These are phyloP conservation scores for Calonectria crousiana DNA, from an alignment of 2,329 filamentous ascomycete species.

Conservation along the genomic window DNA sequence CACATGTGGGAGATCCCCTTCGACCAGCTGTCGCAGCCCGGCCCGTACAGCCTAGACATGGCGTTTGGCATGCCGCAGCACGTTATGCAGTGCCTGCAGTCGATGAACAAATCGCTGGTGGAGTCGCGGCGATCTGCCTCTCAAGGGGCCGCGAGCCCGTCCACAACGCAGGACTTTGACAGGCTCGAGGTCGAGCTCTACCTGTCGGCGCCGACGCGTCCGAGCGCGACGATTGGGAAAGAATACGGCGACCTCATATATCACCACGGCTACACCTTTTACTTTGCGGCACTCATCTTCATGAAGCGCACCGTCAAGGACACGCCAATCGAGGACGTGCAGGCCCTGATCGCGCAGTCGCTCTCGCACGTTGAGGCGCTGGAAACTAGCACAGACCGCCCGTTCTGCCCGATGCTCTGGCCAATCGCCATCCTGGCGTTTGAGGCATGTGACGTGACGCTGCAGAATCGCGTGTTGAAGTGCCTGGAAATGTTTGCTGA, in stretches of 20 bases:
- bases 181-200: constrained; percentile 38
- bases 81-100: constrained; percentile 35
- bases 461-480: constrained; percentile 40
- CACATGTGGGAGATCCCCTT: constrained; percentile 36
- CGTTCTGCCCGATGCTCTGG: constrained; percentile 42
- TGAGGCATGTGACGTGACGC: constrained; percentile 25
- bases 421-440: constrained; percentile 40
- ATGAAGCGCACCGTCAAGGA: constrained; percentile 43
- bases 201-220: constrained; percentile 34
- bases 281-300: constrained; percentile 40
- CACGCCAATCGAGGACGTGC: constrained; percentile 34
- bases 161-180: constrained; percentile 31
- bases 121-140: constrained; percentile 22
- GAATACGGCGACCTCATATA: constrained; percentile 39
- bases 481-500: constrained; percentile 31
- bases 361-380: constrained; percentile 38
- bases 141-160: background rate
- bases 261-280: constrained; percentile 40
- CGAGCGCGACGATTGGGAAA: constrained; percentile 22
- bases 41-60: constrained; percentile 34
- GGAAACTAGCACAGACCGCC: constrained; percentile 25
- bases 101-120: constrained; percentile 36
- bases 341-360: constrained; percentile 39
- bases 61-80: constrained; percentile 38
- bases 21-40: constrained; percentile 36